Conservation (phyloP, 768 basidiomycete genomes). For the Dictyophora rubrovolvata region DNA sequence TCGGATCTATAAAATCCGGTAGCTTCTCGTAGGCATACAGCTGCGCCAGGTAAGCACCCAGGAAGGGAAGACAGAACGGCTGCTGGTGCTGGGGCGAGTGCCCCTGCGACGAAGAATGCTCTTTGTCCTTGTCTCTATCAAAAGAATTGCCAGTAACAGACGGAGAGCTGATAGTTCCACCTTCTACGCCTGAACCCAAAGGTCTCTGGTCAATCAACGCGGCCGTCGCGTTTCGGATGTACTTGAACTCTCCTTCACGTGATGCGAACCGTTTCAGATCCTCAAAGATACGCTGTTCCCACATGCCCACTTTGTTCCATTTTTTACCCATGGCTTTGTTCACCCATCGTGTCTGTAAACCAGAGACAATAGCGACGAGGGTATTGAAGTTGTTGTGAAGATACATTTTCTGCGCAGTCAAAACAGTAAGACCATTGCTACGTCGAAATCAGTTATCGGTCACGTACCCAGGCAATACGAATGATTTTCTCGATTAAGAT, state of each 20-base stretch:
- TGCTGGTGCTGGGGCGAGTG: neutral
- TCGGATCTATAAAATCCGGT: constrained; percentile 77
- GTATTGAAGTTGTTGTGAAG: constrained; percentile 67
- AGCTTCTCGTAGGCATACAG: constrained; percentile 53
- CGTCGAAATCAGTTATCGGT: neutral
- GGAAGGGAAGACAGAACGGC: constrained; percentile 1
- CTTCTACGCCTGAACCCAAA: constrained; percentile 32
- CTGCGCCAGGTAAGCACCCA: constrained; percentile 66
- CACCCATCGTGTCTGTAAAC: constrained; percentile 62
- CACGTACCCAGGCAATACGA: constrained; percentile 72
- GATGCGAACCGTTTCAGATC: constrained; percentile 62
- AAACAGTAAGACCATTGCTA: neutral
- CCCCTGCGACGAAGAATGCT: constrained; percentile 16
- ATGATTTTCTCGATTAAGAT: constrained; percentile 69
- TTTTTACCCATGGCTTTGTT: constrained; percentile 53
- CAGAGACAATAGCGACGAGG: constrained; percentile 69
- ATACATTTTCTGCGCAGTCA: constrained; percentile 61
- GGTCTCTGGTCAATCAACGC: constrained; percentile 59
- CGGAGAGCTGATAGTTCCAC: neutral
- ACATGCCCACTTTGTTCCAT: constrained; percentile 56
- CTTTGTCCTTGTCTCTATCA: constrained; percentile 25
- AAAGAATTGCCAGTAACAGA: constrained; percentile 35
- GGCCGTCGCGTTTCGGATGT: constrained; percentile 56
- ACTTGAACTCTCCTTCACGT: constrained; percentile 59
- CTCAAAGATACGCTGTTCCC: constrained; percentile 63